These are phyloP conservation scores for Yamagishiella unicocca DNA, from an alignment of 139 green algal genomes.

Conservation along the genomic window DNA sequence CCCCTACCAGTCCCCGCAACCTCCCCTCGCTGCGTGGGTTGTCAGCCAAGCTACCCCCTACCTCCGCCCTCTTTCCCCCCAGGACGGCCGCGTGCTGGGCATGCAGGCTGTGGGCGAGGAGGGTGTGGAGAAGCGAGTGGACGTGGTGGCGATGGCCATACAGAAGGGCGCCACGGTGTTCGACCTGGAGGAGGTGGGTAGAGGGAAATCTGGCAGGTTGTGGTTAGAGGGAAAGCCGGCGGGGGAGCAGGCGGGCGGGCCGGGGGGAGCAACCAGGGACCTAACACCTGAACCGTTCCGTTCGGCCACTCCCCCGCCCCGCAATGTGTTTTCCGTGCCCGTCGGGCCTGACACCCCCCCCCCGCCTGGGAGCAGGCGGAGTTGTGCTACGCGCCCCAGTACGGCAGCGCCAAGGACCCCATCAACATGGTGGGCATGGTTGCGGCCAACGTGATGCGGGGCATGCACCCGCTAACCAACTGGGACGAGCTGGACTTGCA, in stretches of 20 bases:
- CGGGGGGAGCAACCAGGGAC: too few relatives aligned
- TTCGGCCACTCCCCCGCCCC: background rate
- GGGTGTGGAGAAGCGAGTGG: slow-evolving; percentile 71
- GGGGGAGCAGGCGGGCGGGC: too few relatives aligned
- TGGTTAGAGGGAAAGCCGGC: too few relatives aligned
- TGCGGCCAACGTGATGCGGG: slow-evolving; percentile 61
- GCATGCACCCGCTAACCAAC: slow-evolving; percentile 47
- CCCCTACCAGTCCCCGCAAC: too few relatives aligned
- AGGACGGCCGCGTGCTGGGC: slow-evolving; percentile 62
- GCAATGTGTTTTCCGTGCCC: too few relatives aligned
- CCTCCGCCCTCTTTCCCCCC: background rate
- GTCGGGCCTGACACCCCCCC: background rate
- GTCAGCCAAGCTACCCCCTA: background rate
- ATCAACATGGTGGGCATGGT: slow-evolving; percentile 71
- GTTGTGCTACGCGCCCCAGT: slow-evolving; percentile 75
- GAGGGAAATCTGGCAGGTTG: too few relatives aligned
- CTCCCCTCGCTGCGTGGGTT: too few relatives aligned
- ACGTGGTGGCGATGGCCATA: slow-evolving; percentile 64
- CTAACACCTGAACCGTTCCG: background rate
- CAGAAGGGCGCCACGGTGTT: slow-evolving; percentile 53
- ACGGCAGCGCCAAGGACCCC: slow-evolving; percentile 68
- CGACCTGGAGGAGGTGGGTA: slow-evolving; percentile 65
- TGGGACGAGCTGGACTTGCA: slow-evolving; percentile 58
- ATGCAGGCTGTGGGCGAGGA: slow-evolving; percentile 64
- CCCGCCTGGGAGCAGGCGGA: slow-evolving; percentile 49